A percentile compares a stretch with the other conserved stretches of the same genome.
These are phyloP conservation scores for Polyporus tsugae DNA, from an alignment of 1,284 basidiomycete species.

Conservation along the genomic window DNA sequence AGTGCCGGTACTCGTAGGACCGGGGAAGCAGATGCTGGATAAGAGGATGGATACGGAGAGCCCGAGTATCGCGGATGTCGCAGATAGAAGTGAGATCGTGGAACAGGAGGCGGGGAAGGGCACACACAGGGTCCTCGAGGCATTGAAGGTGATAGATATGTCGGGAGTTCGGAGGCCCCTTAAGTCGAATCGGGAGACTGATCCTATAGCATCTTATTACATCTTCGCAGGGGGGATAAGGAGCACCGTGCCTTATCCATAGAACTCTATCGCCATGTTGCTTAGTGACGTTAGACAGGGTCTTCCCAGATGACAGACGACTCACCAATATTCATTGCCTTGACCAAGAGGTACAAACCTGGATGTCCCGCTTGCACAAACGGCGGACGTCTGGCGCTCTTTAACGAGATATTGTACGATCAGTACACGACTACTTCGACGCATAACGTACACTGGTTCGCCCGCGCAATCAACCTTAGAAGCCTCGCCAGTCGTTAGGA, in stretches of 20 bases:
- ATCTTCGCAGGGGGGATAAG: background rate
- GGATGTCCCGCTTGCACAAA: background rate
- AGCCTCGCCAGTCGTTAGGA: background rate
- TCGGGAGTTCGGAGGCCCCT: background rate
- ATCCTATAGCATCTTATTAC: background rate
- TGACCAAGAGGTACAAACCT: background rate
- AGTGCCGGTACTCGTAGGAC: slow-evolving; percentile 34
- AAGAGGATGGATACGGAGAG: slow-evolving; percentile 44
- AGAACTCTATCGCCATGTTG: background rate
- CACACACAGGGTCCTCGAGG: background rate
- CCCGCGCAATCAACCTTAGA: background rate
- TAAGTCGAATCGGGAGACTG: background rate
- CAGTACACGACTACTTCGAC: background rate
- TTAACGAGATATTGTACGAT: background rate
- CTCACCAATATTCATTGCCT: background rate
- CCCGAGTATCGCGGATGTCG: slow-evolving; percentile 41
- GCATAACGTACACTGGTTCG: background rate
- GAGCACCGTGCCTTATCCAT: background rate
- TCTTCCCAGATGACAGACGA: no score
- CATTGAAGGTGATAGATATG: background rate
- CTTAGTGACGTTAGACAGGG: background rate
- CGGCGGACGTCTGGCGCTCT: background rate
- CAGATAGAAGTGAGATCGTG: slow-evolving; percentile 42
- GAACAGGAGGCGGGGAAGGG: slow-evolving; percentile 6
- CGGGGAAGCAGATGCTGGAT: slow-evolving; percentile 42